A percentile compares a stretch with the other conserved stretches of the same genome.
phyloP scores from a whole-genome alignment of 2,329 filamentous ascomycete genomes.

The Pseudocercospora pini-densiflorae region DNA sequence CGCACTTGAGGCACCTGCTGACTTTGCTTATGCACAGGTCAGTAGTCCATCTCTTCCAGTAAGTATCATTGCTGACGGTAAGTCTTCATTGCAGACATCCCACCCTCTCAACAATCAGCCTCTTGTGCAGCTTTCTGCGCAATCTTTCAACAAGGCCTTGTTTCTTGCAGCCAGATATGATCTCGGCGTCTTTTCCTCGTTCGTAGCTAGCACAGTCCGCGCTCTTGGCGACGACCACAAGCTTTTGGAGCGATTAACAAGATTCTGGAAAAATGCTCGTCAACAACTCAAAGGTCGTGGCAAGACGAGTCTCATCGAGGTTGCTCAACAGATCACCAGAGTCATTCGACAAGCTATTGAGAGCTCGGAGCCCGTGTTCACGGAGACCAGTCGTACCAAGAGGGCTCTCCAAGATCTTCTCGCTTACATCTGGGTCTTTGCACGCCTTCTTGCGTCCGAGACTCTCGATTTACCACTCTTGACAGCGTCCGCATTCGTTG shows the following conservation, averaged over 20 bases:
- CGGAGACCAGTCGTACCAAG: background rate
- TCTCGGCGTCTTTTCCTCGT: conserved; percentile 16
- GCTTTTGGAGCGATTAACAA: conserved; percentile 21
- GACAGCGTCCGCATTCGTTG: conserved; percentile 22
- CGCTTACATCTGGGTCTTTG: conserved; percentile 20
- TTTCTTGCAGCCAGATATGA: conserved; percentile 33
- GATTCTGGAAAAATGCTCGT: conserved; percentile 23
- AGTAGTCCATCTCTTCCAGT: conserved; percentile 34
- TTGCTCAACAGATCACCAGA: conserved; percentile 14
- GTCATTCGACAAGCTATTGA: conserved; percentile 1
- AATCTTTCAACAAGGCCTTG: conserved; percentile 25
- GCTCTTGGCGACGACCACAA: conserved; percentile 24
- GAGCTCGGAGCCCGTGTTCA: background rate
- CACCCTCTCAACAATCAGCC: conserved; percentile 54
- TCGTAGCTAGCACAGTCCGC: conserved; percentile 19
- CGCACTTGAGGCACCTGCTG: conserved; percentile 39
- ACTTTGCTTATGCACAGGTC: conserved; percentile 48
- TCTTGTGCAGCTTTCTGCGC: conserved; percentile 39
- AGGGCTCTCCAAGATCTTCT: conserved; percentile 11
- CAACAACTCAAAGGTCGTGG: conserved; percentile 10
- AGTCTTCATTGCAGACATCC: conserved; percentile 44
- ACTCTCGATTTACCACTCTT: conserved; percentile 21
- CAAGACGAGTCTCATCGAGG: conserved; percentile 14
- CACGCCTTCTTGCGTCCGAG: conserved; percentile 17
- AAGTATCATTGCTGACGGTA: conserved; percentile 43